Evolutionary conservation across 1,284 basidiomycete genomes (phyloP).

Genomic region (Schizopora paradoxa): DNA sequence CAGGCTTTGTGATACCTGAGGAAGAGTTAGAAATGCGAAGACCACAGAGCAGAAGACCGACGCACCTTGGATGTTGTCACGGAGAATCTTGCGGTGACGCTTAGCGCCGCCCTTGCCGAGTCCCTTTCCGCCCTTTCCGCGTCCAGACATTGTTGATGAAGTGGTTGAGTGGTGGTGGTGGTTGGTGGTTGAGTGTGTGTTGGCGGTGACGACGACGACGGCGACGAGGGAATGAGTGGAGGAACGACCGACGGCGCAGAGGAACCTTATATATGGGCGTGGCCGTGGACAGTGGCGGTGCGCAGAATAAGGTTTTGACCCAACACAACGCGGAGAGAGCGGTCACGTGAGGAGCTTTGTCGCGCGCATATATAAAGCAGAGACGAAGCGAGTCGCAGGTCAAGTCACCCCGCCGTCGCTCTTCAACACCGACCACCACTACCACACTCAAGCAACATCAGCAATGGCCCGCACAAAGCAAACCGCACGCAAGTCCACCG

Average conservation of each 20-base stretch:
- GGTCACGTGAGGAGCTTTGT: slow-evolving; percentile 12
- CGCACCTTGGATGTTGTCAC: slow-evolving; percentile 63
- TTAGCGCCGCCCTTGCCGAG: slow-evolving; percentile 55
- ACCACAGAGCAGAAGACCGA: slow-evolving; percentile 7
- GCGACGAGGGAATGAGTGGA: slow-evolving; percentile 5
- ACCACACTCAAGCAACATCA: not conserved
- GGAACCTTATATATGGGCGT: slow-evolving; percentile 8
- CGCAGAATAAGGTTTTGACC: slow-evolving; percentile 9
- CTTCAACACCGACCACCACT: slow-evolving; percentile 8
- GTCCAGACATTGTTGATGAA: slow-evolving; percentile 38
- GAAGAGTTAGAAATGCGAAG: not conserved
- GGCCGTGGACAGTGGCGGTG: slow-evolving; percentile 15
- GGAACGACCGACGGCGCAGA: not conserved
- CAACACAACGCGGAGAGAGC: slow-evolving; percentile 10
- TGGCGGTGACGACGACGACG: slow-evolving; percentile 5
- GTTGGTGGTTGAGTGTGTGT: slow-evolving; percentile 2
- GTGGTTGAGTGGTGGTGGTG: slow-evolving; percentile 6
- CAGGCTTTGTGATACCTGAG: slow-evolving; percentile 44
- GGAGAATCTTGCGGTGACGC: slow-evolving; percentile 59
- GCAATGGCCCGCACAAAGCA: slow-evolving; percentile 42
- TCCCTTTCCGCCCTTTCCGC: slow-evolving; percentile 40
- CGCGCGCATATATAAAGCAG: slow-evolving; percentile 5
- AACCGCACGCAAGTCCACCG: slow-evolving; percentile 63
- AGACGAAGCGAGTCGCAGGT: not conserved
- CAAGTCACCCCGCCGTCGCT: not conserved